Base-by-base conservation (phyloP, 495 filamentous ascomycete species). In the Talaromyces ruber region DNA sequence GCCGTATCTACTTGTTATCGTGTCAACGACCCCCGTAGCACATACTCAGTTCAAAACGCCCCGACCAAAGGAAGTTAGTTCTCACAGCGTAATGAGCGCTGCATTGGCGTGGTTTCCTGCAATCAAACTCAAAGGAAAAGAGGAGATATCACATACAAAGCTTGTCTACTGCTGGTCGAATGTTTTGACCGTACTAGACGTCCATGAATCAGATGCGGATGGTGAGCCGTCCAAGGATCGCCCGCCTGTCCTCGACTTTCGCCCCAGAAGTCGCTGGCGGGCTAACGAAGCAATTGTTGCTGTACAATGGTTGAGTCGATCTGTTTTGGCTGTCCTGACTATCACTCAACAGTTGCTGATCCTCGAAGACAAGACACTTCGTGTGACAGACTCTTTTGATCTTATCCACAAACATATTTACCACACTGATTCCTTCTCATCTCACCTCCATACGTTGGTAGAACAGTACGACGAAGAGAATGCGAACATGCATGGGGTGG, bases 101-200 rank as follows among this genome's bases (percentile, higher is more conserved):
- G 95, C 93, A 64, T 73, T 99, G 60, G 92, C 94, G 18, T 99
- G 94, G 94, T 99, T 98, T 72, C 94, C 94, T 4, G 90, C 92
- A 3, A 94, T 97, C 58, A 94, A 89, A 66, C 75, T 98, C 43
- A 98, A 97, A 72, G 83, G 85, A 25, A 81, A 84, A 45, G 86
- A 89, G 55, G 73, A 76, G 32, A 72, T 69, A 1, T 79, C 77
- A 2, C 76, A 79, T 51, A 76, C 76, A 1, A 98, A 97, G 70
- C 80, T 99, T n/a, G 92, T 90, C 2, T 99, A 98, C 73, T 96
- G 91, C 69, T 99, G 94, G 95, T 97, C 93, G 11, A 97, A 97
- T 68, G 84, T 98, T 29, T 77, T 99, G 62, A 97, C 93, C 1
- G 87, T 98, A 21, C 70, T 98, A 25, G 95, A 99, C 61, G 82